Conservation (phyloP, 1,139 yeast genomes). For the Zygosaccharomyces pseudobailii region DNA sequence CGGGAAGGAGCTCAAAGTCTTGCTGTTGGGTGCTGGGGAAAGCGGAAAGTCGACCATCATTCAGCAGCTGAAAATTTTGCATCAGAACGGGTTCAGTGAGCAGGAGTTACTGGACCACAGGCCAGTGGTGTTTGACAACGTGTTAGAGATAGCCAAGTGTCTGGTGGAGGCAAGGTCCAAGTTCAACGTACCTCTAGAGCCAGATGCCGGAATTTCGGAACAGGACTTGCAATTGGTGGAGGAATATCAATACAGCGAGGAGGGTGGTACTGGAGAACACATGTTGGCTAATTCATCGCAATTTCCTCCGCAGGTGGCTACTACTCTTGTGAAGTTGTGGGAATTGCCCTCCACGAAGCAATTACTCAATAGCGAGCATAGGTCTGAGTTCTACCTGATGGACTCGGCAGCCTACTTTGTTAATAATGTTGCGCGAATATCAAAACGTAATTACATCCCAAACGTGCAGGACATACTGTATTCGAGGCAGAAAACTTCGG, state of each 20-base stretch:
- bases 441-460: conserved; percentile 60
- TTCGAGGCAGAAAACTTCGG: conserved; percentile 89
- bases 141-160: conserved; percentile 60
- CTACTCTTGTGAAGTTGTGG: conserved; percentile 50
- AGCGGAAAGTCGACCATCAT: conserved; percentile 74
- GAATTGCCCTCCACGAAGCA: conserved; percentile 53
- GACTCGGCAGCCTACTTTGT: conserved; percentile 85
- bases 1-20: conserved; percentile 51
- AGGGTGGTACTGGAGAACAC: background rate
- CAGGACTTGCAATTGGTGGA: conserved; percentile 7
- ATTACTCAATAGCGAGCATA: conserved; percentile 49
- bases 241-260: conserved; percentile 1
- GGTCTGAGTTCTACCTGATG: conserved; percentile 75
- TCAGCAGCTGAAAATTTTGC: conserved; percentile 69
- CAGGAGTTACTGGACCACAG: conserved; percentile 62
- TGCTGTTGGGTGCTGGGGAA: conserved; percentile 73
- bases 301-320: conserved; percentile 39
- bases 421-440: conserved; percentile 60
- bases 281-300: conserved; percentile 8
- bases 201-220: conserved; percentile 9
- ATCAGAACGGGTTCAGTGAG: conserved; percentile 61
- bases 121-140: conserved; percentile 65
- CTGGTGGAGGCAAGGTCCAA: conserved; percentile 41
- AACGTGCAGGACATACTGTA: conserved; percentile 72
- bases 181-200: conserved; percentile 20